A percentile compares a stretch with the other conserved stretches of the same genome.
phyloP scores from a whole-genome alignment of 495 filamentous ascomycete species.

The Trichoderma orchidacearum region DNA sequence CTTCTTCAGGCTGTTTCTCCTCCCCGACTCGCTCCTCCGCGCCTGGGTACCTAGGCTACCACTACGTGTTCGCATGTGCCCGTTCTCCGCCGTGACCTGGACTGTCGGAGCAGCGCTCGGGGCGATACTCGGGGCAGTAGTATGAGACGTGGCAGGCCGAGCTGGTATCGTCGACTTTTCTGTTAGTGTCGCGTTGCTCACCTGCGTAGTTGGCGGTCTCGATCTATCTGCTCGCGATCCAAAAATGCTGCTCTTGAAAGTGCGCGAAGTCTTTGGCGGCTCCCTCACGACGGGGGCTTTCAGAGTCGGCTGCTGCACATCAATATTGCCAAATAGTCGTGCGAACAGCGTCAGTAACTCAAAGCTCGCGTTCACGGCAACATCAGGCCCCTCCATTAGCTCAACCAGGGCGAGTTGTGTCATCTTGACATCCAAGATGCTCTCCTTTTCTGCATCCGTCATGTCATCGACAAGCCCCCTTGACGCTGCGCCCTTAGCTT shows the following conservation, averaged over 20 bases:
- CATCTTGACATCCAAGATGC: slow-evolving; percentile 83
- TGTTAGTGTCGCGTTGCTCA: slow-evolving; percentile 5
- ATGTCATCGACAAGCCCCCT: slow-evolving; percentile 54
- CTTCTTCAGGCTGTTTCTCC: slow-evolving; percentile 30
- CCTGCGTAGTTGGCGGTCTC: slow-evolving; percentile 14
- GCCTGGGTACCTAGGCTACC: slow-evolving; percentile 3
- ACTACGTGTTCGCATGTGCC: slow-evolving; percentile 5
- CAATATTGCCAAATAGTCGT: slow-evolving; percentile 51
- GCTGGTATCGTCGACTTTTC: background rate
- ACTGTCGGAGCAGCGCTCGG: slow-evolving; percentile 19
- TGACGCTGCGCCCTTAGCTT: slow-evolving; percentile 10
- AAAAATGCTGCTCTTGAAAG: slow-evolving; percentile 63
- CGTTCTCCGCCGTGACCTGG: slow-evolving; percentile 25
- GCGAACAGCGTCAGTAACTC: slow-evolving; percentile 73
- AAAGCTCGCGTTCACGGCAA: slow-evolving; percentile 70
- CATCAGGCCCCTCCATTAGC: slow-evolving; percentile 62
- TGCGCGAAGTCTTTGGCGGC: slow-evolving; percentile 58
- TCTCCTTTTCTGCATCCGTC: slow-evolving; percentile 63
- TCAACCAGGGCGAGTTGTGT: slow-evolving; percentile 80
- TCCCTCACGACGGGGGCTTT: slow-evolving; percentile 17
- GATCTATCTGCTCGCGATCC: slow-evolving; percentile 34
- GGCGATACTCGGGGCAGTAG: slow-evolving; percentile 6
- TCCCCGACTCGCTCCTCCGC: slow-evolving; percentile 26
- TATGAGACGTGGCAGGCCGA: slow-evolving; percentile 15
- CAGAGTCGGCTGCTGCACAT: slow-evolving; percentile 19